Conservation (phyloP, 495 filamentous ascomycete species). For the Pseudoneurospora amorphoporcata region DNA sequence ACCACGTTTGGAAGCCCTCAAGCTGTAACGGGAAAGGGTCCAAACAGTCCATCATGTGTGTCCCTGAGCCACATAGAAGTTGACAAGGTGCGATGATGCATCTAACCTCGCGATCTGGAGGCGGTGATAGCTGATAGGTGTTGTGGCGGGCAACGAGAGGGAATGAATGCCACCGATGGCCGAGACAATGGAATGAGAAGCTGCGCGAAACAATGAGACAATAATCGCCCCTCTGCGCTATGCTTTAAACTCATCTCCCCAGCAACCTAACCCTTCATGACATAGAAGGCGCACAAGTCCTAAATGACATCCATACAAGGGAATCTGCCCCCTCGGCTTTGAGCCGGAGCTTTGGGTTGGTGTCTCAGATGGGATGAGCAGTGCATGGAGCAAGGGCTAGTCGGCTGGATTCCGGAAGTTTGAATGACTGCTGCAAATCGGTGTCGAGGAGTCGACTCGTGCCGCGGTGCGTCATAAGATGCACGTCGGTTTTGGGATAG, state of each 20-base stretch:
- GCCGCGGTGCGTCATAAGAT: neutral
- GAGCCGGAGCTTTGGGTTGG: neutral
- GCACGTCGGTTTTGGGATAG: neutral
- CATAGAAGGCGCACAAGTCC: neutral
- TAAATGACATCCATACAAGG: neutral
- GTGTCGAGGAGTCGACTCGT: neutral
- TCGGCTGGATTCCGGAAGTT: neutral
- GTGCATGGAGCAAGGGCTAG: neutral
- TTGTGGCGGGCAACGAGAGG: neutral
- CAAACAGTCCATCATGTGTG: neutral
- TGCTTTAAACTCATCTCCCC: neutral
- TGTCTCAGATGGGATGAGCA: neutral
- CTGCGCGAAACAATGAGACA: neutral
- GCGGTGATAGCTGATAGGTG: neutral
- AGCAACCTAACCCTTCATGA: neutral
- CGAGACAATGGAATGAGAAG: neutral
- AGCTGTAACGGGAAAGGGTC: neutral
- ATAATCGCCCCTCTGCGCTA: neutral
- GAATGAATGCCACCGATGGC: neutral
- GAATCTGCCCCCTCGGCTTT: neutral
- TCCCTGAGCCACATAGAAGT: neutral
- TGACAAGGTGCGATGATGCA: neutral
- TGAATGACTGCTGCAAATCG: neutral
- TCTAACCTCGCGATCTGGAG: neutral
- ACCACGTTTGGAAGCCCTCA: neutral